Evolutionary conservation across 805 yeast species (phyloP), one percentile per base, ranked within the genome.

Genomic region (Candida chilensis): DNA sequence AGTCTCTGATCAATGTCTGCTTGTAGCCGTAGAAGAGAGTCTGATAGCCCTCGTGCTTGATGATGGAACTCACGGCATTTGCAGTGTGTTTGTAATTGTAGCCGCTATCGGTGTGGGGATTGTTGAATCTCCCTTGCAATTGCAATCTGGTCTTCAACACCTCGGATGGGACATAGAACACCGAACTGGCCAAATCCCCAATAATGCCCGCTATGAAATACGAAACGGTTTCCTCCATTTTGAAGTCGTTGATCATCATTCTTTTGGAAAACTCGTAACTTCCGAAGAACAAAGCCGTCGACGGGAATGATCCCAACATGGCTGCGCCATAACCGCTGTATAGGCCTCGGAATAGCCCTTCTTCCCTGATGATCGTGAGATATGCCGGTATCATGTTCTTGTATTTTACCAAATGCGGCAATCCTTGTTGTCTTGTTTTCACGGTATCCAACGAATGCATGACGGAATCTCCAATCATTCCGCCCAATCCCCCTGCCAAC

Each of bases 371-470:
- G n/a, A 92, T 81, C 0, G 90, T 78, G 17, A 55, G 37, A 44
- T 82, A 86, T 0, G 96, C 95, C 8, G 74, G 69, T 6, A 79
- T 44, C 78, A 87, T 86, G 43, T 71, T 77, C 36, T 60, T 68
- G 53, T 90, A 90, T 51, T 84, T 81, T 5, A 60, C 39, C 14
- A 67, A 67, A 39, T 66, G 61, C 15, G 83, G 78, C 4, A 94
- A 83, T n/a, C 95, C 97, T 50, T 92, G 99, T 52, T 92, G 98
- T 38, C 98, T 67, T 2, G 98, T 92, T 51, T 92, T 92, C 19
- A 92, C 95, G 0, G 98, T 92, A 49, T 92, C 99, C 20, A 92
- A 57, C 0, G 97, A 88, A 54, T 92, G 96, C 96, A 92, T 92
- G 18, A 74, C 59, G 2, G 92, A 70, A 46, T 90, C 98, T 10